These are phyloP conservation scores for Aphanoascus verrucosus DNA, from an alignment of 2,329 filamentous ascomycete genomes.

Conservation along the genomic window DNA sequence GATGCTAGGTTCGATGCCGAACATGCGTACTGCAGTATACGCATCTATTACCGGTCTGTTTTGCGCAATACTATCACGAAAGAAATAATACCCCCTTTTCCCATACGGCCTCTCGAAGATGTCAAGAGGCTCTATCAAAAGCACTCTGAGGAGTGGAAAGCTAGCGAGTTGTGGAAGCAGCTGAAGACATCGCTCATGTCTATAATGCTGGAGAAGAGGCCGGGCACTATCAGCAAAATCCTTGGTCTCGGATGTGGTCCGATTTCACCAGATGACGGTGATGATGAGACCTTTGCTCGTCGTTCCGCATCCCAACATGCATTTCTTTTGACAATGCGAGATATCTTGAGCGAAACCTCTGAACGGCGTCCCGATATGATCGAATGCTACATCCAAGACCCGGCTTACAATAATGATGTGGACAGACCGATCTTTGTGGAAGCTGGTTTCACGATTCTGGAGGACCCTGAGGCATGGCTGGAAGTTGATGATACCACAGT, in stretches of 20 bases:
- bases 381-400: constrained; percentile 24
- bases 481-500: constrained; percentile 30
- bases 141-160: constrained; percentile 6
- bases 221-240: constrained; percentile 10
- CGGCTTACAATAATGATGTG: constrained; percentile 19
- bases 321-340: constrained; percentile 18
- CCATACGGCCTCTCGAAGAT: neutral
- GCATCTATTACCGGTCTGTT: too few species aligned
- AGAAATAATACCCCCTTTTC: neutral
- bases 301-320: constrained; percentile 19
- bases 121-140: neutral
- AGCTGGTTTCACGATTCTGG: constrained; percentile 19
- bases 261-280: neutral
- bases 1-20: too few species aligned
- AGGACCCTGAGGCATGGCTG: constrained; percentile 29
- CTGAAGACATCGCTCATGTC: constrained; percentile 3
- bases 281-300: neutral
- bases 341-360: constrained; percentile 12
- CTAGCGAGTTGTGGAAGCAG: constrained; percentile 6
- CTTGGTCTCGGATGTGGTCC: constrained; percentile 11
- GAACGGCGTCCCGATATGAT: constrained; percentile 5
- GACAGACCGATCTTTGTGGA: constrained; percentile 17
- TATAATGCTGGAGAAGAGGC: neutral
- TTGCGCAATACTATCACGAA: constrained; percentile 9
- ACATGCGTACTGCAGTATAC: too few species aligned